Percentiles rank a stretch among this genome's conserved stretches.
phyloP scores from a whole-genome alignment of 176 grass and related monocot genomes.

The Raddia guianensis region DNA sequence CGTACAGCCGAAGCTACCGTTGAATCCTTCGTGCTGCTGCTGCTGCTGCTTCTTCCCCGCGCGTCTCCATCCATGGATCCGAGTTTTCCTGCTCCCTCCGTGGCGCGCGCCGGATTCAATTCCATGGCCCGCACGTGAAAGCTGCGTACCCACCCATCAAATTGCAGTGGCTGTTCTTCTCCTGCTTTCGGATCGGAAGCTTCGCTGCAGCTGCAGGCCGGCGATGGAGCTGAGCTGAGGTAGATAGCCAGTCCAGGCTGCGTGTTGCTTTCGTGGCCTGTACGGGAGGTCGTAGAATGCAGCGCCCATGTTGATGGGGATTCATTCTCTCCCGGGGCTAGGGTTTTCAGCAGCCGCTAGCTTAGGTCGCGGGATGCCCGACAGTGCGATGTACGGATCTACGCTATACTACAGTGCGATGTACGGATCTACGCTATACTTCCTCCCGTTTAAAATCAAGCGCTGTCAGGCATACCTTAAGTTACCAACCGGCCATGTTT shows the following conservation, averaged over 20 bases:
- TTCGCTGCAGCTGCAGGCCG: background rate
- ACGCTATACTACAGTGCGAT: no score
- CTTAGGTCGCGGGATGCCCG: background rate
- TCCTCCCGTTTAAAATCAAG: no score
- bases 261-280: no score
- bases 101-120: background rate
- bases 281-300: no score
- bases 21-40: background rate
- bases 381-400: background rate
- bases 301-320: background rate
- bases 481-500: no score
- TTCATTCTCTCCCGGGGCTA: background rate
- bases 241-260: no score
- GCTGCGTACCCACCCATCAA: no score
- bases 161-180: background rate
- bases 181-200: background rate
- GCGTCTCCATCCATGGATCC: background rate
- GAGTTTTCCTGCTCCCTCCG: background rate
- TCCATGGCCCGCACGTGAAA: background rate
- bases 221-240: no score
- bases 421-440: no score
- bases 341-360: background rate
- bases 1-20: slow-evolving; percentile 18
- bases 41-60: background rate
- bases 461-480: no score